Evolutionary conservation across 176 grass and related monocot species (phyloP), one percentile per base, ranked within the genome.

Genomic region (Tuctoria greenei): DNA sequence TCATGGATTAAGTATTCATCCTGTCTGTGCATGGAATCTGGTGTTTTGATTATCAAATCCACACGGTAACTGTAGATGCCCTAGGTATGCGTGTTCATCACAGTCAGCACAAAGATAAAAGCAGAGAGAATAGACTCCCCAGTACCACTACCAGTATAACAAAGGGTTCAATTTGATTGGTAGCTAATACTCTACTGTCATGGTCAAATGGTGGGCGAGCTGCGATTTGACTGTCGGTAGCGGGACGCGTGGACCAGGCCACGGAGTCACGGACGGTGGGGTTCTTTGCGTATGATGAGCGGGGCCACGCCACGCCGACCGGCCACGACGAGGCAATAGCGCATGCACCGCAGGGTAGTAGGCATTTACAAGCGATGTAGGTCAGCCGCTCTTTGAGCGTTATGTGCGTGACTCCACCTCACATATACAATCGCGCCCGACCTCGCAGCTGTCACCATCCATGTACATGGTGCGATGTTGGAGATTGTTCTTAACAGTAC

Each of bases 141-240:
- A 25, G 34, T 66, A 23, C 40, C 61, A 45, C 18, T 58, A 18
- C 28, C n/a, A 42, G 21, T 64, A 60, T 28, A 47, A 26, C 20
- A 11, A 11, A 44, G 64, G 40, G 38, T 34, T 55, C 52, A 37
- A 28, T 24, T 58, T 26, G 40, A 27, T 62, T 46, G 25, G 11
- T 16, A 16, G 14, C 15, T 31, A 35, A 75, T 61, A 46, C 56
- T 61, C 25, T 75, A 46, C 25, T 60, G 67, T 34, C 27, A 16
- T 75, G 64, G 76, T 71, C 86, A 88, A 37, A 47, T 58, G 40
- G 81, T 71, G 76, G 37, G 78, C 38, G 28, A 40, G 67, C 21
- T 58, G 77, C 41, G 26, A 54, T 34, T 86, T 89, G 87, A 79
- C 69, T 75, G 83, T 86, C 83, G 83, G 83, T 86, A 50, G 83